Evolutionary conservation across 1,284 basidiomycete species (phyloP).

Genomic region (Tilletia horrida): DNA sequence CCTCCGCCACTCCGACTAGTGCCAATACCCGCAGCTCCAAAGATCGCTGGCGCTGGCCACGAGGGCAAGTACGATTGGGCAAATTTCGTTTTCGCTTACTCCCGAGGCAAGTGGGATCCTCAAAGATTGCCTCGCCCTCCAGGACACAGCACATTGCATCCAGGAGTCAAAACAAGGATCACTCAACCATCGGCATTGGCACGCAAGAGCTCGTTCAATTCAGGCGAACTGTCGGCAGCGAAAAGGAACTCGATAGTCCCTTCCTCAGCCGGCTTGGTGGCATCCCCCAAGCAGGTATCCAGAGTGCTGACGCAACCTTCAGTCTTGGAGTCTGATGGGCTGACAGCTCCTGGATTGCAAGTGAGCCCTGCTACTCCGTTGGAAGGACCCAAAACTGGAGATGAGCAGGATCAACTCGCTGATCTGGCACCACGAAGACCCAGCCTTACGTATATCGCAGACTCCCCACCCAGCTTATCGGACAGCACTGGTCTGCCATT

Average conservation of each 20-base stretch:
- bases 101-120: constrained; percentile 46
- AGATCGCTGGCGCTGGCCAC: constrained; percentile 12
- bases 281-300: too few species aligned
- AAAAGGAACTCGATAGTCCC: too few species aligned
- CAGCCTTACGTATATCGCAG: constrained; percentile 9
- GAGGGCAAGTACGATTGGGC: constrained; percentile 44
- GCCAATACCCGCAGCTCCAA: neutral
- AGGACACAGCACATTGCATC: constrained; percentile 30
- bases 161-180: constrained; percentile 13
- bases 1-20: constrained; percentile 5
- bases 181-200: neutral
- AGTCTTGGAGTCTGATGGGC: too few species aligned
- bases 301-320: too few species aligned
- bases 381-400: neutral
- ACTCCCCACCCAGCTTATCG: neutral
- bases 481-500: neutral
- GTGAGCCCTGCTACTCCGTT: neutral
- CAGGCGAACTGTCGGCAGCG: too few species aligned
- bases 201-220: too few species aligned
- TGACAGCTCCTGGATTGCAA: neutral
- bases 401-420: neutral
- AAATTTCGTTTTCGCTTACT: constrained; percentile 48
- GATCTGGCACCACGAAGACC: neutral
- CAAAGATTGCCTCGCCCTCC: constrained; percentile 42
- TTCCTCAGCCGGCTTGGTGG: too few species aligned